Base-by-base conservation (phyloP, 2,329 filamentous ascomycete genomes). In the Monilinia fructigena region DNA sequence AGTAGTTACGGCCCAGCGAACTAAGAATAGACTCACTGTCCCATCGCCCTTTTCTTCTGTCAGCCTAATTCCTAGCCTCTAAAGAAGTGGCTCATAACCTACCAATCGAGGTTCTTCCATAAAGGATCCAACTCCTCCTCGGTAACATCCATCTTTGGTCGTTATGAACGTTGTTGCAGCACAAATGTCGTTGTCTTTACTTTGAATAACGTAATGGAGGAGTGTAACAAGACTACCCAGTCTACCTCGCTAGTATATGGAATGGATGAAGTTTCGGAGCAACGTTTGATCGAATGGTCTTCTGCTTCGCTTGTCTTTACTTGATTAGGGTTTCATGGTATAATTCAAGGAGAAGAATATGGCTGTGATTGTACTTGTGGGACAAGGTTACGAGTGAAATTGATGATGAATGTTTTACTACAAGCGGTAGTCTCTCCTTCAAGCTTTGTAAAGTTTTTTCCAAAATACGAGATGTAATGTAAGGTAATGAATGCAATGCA, bases 21-120 rank as follows among this genome's bases (percentile, higher is more conserved):
- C 91, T 89, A 77, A 92, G 83, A 81, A 89, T 58, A 35, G 14
- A 66, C 64, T 55, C 23, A 85, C 81, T 92, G 89, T 68, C 90
- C 89, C 81, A 92, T 87, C 68, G 86, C 85, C 83, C 86, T 88
- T 40, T 74, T 8, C 40, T 48, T 59, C 18, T 50, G 53, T 65
- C 45, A 59, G 53, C 63, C 12, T 58, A 23, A 58, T 65, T 45
- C 23, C 28, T 14, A 66, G 12, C 54, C 59, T 67, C 50, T 65
- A 31, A 47, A 55, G 48, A 63, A 54, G 18, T 42, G n/a, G 28
- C 11, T 31, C 58, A 31, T n/a, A 42, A 68, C 72, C 53, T 67
- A 75, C 74, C 74, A 75, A 69, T 75, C 74, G 42, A 75, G 68
- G 55, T 75, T 72, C 50, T 74, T 62, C 74, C 74, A 76, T 54